Evolutionary conservation across 2,329 filamentous ascomycete species (phyloP).

Genomic region (Allantophomopsis cytisporea): DNA sequence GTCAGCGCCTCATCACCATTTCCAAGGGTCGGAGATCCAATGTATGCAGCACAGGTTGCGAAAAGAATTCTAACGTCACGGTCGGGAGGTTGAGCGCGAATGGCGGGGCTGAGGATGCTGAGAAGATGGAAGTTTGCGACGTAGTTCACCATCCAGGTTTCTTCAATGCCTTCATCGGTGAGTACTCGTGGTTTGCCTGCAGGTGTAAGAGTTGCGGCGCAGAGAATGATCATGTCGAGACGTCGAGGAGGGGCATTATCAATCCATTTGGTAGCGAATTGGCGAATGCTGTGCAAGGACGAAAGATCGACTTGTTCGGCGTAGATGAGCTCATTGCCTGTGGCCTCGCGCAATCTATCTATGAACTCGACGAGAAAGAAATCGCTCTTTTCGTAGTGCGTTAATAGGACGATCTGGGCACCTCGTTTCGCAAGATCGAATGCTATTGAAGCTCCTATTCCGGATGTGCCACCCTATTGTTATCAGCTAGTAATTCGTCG

Average conservation of each 20-base stretch:
- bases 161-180: slow-evolving; percentile 72
- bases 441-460: slow-evolving; percentile 70
- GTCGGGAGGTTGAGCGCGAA: slow-evolving; percentile 85
- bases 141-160: slow-evolving; percentile 91
- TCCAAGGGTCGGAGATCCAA: slow-evolving; percentile 56
- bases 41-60: slow-evolving; percentile 78
- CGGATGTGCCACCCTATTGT: slow-evolving; percentile 69
- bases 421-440: slow-evolving; percentile 65
- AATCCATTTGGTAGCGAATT: slow-evolving; percentile 95
- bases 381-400: slow-evolving; percentile 67
- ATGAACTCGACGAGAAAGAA: slow-evolving; percentile 88
- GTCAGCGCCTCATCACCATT: slow-evolving; percentile 27
- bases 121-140: slow-evolving; percentile 91
- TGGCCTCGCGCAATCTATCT: slow-evolving; percentile 66
- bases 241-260: slow-evolving; percentile 84
- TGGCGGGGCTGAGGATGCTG: slow-evolving; percentile 77
- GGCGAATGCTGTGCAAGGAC: slow-evolving; percentile 78
- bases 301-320: slow-evolving; percentile 88
- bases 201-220: slow-evolving; percentile 65
- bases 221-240: slow-evolving; percentile 83
- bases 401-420: slow-evolving; percentile 83
- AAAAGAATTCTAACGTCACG: slow-evolving; percentile 84
- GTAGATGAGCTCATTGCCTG: slow-evolving; percentile 79
- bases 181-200: slow-evolving; percentile 42
- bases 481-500: slow-evolving; percentile 8